Conservation (phyloP, 768 basidiomycete species). For the Ramaria sp. region DNA sequence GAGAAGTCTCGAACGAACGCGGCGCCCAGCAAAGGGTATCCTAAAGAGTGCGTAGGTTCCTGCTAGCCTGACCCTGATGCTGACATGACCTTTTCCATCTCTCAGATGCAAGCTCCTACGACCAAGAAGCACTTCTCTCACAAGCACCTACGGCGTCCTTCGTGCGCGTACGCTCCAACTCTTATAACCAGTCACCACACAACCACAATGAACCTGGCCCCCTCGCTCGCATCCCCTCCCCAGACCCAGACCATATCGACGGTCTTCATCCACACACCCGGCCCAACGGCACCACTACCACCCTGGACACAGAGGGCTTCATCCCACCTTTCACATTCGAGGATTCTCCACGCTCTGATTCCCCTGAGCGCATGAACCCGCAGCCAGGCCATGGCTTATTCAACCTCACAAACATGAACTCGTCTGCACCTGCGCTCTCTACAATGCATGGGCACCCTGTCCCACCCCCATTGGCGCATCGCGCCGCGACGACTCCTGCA, state of each 20-base stretch:
- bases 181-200: conserved; percentile 50
- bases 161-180: conserved; percentile 64
- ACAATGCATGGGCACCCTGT: conserved; percentile 28
- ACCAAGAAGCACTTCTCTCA: conserved; percentile 45
- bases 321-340: conserved; percentile 54
- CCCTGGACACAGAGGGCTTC: conserved; percentile 19
- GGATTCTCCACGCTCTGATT: conserved; percentile 27
- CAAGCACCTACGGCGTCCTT: conserved; percentile 29
- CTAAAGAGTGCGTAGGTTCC: conserved; percentile 59
- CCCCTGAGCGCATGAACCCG: conserved; percentile 24
- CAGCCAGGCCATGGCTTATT: conserved; percentile 48
- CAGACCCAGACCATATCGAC: conserved; percentile 80
- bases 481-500: conserved; percentile 55
- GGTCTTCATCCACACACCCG: conserved; percentile 60
- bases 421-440: conserved; percentile 81
- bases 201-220: conserved; percentile 56
- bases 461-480: conserved; percentile 48
- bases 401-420: conserved; percentile 73
- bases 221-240: conserved; percentile 69
- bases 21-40: conserved; percentile 70
- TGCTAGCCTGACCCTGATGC: conserved; percentile 6
- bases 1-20: conserved; percentile 55
- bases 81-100: conserved; percentile 3
- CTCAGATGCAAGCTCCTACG: conserved; percentile 58
- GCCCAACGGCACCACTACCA: conserved; percentile 9